Conservation (phyloP, 305 asterid species). For the Withania somnifera region DNA sequence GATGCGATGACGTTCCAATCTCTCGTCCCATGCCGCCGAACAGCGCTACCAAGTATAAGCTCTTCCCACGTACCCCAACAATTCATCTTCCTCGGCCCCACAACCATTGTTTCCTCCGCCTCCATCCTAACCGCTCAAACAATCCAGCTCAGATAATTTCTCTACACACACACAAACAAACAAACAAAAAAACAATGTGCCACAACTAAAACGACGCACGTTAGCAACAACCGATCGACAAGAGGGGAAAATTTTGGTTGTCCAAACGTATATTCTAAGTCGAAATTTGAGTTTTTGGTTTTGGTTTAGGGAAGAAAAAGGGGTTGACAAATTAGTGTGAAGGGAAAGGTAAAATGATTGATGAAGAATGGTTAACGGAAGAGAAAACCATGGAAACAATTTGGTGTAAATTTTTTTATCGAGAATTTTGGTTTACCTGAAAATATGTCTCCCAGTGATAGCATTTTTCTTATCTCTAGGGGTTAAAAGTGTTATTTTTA, state of each 20-base stretch:
- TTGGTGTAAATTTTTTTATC: neutral
- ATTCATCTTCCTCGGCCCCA: constrained; percentile 23
- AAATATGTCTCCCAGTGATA: neutral
- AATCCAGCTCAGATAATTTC: neutral
- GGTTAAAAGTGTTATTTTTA: neutral
- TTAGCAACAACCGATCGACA: too few relatives aligned
- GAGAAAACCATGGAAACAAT: constrained; percentile 1
- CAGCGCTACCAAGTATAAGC: constrained; percentile 78
- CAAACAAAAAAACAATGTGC: too few relatives aligned
- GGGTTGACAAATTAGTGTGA: neutral
- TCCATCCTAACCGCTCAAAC: constrained; percentile 29
- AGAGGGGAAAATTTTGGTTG: neutral
- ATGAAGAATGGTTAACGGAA: neutral
- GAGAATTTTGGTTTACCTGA: constrained; percentile 4
- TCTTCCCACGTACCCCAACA: constrained; percentile 97
- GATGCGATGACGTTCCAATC: constrained; percentile 87
- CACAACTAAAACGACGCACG: neutral
- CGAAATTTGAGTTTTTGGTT: neutral
- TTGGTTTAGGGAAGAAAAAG: too few relatives aligned
- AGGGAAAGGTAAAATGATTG: neutral
- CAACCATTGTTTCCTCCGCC: constrained; percentile 24
- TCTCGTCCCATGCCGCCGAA: constrained; percentile 63
- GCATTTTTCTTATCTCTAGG: neutral
- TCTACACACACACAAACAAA: too few relatives aligned
- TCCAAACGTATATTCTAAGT: neutral